Evolutionary conservation across 192 early-diverging fungal genomes (phyloP).

Genomic region (Lunasporangiospora selenospora): DNA sequence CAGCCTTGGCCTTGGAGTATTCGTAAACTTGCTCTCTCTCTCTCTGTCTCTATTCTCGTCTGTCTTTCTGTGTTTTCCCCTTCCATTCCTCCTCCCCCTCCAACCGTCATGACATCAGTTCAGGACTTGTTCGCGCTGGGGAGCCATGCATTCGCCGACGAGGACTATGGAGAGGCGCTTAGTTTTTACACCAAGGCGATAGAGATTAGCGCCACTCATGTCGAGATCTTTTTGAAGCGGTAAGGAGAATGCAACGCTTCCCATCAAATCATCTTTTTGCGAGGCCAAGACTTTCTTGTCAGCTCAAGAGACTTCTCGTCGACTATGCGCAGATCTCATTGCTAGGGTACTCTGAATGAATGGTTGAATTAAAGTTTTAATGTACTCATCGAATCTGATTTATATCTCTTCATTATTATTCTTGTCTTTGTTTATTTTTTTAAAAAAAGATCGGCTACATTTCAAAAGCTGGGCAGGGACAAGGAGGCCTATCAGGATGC

Average conservation of each 20-base stretch:
- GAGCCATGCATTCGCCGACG: constrained; percentile 80
- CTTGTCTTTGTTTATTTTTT: neutral
- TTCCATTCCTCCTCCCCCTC: neutral
- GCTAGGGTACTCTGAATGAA: no score
- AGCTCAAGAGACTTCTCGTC: no score
- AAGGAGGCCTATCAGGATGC: constrained; percentile 70
- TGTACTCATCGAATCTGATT: no score
- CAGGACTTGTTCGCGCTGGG: constrained; percentile 57
- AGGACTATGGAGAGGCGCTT: constrained; percentile 78
- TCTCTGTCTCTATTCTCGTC: neutral
- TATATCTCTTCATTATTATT: neutral
- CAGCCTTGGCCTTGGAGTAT: no score
- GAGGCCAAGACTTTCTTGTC: no score
- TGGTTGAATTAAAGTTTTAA: no score
- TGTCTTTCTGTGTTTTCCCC: neutral
- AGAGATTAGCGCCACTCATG: constrained; percentile 60
- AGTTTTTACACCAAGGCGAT: constrained; percentile 73
- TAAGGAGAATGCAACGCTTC: no score
- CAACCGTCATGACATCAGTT: constrained; percentile 29
- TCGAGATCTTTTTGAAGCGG: constrained; percentile 73
- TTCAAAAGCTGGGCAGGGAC: constrained; percentile 66
- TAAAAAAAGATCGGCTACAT: constrained; percentile 56
- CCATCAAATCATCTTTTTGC: no score
- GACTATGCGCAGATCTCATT: no score
- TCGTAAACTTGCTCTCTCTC: no score